These are phyloP conservation scores for Claviceps sp. DNA, from an alignment of 2,329 filamentous ascomycete genomes.

Conservation along the genomic window DNA sequence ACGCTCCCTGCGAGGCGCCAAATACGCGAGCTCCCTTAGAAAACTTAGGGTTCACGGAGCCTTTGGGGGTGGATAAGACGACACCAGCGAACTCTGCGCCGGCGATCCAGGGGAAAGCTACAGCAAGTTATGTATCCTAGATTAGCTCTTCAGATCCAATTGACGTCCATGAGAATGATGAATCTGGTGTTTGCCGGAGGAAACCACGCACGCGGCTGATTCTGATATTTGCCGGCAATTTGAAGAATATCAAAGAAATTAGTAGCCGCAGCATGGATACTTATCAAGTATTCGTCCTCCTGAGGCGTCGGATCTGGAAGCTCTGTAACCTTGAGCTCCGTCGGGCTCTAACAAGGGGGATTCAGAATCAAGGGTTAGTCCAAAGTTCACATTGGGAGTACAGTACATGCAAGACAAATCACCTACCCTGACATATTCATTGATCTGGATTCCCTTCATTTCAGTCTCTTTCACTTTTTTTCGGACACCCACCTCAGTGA, in stretches of 20 bases:
- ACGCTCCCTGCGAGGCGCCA: constrained; percentile 74
- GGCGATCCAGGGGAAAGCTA: constrained; percentile 71
- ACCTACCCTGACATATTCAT: constrained; percentile 6
- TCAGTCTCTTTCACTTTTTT: background rate
- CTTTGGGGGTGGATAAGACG: constrained; percentile 52
- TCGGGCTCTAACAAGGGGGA: constrained; percentile 47
- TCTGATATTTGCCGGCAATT: constrained; percentile 89
- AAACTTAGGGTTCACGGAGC: constrained; percentile 43
- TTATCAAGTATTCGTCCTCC: constrained; percentile 68
- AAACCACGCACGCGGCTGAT: constrained; percentile 52
- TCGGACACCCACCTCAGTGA: too few relatives aligned
- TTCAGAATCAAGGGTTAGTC: background rate
- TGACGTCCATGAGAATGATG: background rate
- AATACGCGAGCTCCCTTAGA: constrained; percentile 74
- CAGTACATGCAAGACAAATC: background rate
- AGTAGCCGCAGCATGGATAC: constrained; percentile 73
- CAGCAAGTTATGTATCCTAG: background rate
- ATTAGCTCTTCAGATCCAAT: background rate
- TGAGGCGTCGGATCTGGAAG: constrained; percentile 63
- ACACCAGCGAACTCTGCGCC: constrained; percentile 79
- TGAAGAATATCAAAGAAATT: constrained; percentile 98
- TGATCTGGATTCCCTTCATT: constrained; percentile 6
- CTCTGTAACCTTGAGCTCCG: constrained; percentile 61
- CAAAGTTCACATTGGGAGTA: background rate
- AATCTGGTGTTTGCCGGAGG: background rate